These are phyloP conservation scores for Mycena vitilis DNA, from an alignment of 768 basidiomycete species.

Conservation along the genomic window DNA sequence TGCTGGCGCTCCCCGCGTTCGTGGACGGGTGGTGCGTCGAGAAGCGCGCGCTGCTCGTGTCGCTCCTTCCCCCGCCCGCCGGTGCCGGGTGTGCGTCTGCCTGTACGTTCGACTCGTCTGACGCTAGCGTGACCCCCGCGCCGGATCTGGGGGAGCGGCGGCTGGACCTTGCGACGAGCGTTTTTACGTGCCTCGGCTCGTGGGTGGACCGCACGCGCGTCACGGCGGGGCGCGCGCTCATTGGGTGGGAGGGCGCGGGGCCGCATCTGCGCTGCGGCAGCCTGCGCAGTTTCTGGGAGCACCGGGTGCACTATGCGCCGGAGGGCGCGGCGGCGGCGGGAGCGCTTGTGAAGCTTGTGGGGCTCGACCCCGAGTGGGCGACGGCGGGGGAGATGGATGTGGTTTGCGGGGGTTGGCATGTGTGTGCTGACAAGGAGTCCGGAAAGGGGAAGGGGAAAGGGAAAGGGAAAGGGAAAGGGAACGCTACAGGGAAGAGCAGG, in stretches of 20 bases:
- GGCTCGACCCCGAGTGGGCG: constrained; percentile 32
- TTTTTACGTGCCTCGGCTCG: constrained; percentile 39
- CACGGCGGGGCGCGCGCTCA: constrained; percentile 34
- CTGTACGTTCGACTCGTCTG: too few species aligned
- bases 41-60: constrained; percentile 34
- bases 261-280: constrained; percentile 38
- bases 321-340: constrained; percentile 37
- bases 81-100: too few species aligned
- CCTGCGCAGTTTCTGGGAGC: constrained; percentile 33
- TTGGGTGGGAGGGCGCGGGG: constrained; percentile 40
- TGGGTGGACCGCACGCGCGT: constrained; percentile 24
- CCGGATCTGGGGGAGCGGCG: not conserved
- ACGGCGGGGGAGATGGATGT: constrained; percentile 37
- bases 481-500: not conserved
- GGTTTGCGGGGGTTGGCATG: not conserved
- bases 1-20: constrained; percentile 29
- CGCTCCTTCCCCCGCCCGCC: constrained; percentile 9
- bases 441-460: not conserved
- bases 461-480: not conserved
- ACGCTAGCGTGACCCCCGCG: not conserved
- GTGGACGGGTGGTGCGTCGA: constrained; percentile 32
- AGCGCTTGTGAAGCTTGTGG: constrained; percentile 32
- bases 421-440: not conserved
- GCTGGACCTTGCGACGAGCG: constrained; percentile 27
- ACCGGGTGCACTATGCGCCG: constrained; percentile 33